A percentile compares a stretch with the other conserved stretches of the same genome.
These are phyloP conservation scores for Fraxinus velutina DNA, from an alignment of 305 asterid species.

Conservation along the genomic window DNA sequence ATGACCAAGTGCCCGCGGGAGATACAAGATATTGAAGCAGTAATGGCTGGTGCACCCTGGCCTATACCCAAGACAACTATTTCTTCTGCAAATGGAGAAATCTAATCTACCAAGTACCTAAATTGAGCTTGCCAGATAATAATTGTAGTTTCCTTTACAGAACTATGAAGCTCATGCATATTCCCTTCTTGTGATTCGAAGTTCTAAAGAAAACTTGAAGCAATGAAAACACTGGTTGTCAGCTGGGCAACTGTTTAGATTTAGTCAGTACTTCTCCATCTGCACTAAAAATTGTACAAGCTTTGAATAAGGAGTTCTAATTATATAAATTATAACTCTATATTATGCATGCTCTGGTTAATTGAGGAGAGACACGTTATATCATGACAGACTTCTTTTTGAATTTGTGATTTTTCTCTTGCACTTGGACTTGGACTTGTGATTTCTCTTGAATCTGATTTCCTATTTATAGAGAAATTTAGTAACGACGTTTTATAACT, in stretches of 20 bases:
- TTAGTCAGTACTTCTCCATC: background rate
- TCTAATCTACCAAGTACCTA: constrained; percentile 12
- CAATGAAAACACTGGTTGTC: constrained; percentile 5
- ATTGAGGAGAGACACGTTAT: background rate
- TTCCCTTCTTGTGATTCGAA: constrained; percentile 23
- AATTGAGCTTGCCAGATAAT: constrained; percentile 2
- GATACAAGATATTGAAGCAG: constrained; percentile 80
- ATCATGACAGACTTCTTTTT: background rate
- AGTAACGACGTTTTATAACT: background rate
- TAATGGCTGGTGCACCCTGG: constrained; percentile 70
- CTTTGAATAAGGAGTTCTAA: background rate
- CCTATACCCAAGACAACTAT: constrained; percentile 34
- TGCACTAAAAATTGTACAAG: background rate
- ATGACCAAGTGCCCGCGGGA: constrained; percentile 83
- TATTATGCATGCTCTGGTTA: background rate
- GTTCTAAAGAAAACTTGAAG: constrained; percentile 30
- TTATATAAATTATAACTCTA: background rate
- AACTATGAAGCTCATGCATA: background rate
- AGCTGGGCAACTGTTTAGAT: background rate
- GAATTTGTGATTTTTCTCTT: background rate
- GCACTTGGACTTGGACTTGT: background rate
- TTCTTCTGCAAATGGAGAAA: constrained; percentile 25
- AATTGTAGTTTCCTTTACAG: background rate
- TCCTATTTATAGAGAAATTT: background rate
- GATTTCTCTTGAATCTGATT: background rate